Evolutionary conservation across 768 basidiomycete species (phyloP).

Genomic region (Baorangia bicolor): DNA sequence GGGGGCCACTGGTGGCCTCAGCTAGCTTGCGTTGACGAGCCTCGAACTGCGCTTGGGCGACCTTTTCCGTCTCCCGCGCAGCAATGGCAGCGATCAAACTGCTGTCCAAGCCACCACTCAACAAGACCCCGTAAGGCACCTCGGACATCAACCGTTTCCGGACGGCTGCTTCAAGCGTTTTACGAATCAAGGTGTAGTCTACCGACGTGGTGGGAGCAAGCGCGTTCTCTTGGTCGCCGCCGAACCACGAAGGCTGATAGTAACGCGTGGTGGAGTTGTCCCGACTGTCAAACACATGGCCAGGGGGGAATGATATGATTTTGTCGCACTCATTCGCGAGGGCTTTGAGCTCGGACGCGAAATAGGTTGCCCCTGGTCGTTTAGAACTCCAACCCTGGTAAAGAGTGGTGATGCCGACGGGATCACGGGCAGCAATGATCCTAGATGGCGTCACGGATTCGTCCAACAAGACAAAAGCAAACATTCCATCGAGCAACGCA

Average conservation of each 20-base stretch:
- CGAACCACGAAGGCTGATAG: conserved; percentile 88
- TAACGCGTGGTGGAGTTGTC: conserved; percentile 80
- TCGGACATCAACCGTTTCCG: conserved; percentile 96
- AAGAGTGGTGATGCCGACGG: conserved; percentile 97
- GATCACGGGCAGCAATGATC: conserved; percentile 94
- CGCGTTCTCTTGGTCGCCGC: conserved; percentile 68
- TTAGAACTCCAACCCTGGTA: conserved; percentile 94
- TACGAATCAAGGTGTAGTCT: conserved; percentile 70
- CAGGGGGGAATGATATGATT: conserved; percentile 95
- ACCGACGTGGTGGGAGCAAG: conserved; percentile 55
- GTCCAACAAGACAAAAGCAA: conserved; percentile 95
- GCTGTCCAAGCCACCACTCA: conserved; percentile 94
- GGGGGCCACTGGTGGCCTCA: conserved; percentile 53
- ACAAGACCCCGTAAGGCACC: conserved; percentile 95
- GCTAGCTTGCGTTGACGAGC: conserved; percentile 59
- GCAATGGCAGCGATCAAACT: conserved; percentile 96
- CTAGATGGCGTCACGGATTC: conserved; percentile 87
- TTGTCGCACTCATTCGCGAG: conserved; percentile 90
- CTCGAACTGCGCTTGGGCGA: conserved; percentile 76
- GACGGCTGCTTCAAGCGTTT: conserved; percentile 87
- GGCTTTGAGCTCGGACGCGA: conserved; percentile 95
- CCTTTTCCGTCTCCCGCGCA: conserved; percentile 90
- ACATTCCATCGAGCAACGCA: conserved; percentile 92
- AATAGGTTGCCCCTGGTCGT: conserved; percentile 80
- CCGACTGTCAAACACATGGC: conserved; percentile 90